Conservation (phyloP, 805 yeast species). For the Clavispora vitiphila region DNA sequence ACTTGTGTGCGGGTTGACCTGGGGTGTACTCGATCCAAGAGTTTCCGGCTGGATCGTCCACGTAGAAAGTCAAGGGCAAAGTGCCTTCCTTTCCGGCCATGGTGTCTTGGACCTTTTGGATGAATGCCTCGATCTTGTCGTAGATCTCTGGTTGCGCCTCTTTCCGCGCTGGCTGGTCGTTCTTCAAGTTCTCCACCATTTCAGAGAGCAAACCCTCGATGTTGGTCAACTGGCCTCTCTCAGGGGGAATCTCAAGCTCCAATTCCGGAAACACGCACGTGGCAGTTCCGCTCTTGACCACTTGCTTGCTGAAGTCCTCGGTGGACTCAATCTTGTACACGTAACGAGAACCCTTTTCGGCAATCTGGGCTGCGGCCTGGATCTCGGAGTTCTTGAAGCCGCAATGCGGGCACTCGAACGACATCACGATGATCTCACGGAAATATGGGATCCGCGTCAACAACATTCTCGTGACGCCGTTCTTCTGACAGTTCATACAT, state of each 20-base stretch:
- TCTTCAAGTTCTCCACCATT: slow-evolving; percentile 72
- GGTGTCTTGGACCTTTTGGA: slow-evolving; percentile 53
- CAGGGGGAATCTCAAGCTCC: slow-evolving; percentile 93
- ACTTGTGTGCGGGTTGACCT: slow-evolving; percentile 82
- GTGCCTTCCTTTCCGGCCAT: slow-evolving; percentile 63
- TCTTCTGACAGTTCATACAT: slow-evolving; percentile 91
- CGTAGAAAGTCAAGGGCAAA: slow-evolving; percentile 69
- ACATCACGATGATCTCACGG: slow-evolving; percentile 87
- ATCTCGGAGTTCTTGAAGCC: slow-evolving; percentile 85
- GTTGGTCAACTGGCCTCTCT: slow-evolving; percentile 87
- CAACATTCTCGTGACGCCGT: slow-evolving; percentile 78
- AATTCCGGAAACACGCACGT: slow-evolving; percentile 73
- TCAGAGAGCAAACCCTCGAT: slow-evolving; percentile 85
- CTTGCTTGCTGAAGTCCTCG: slow-evolving; percentile 82
- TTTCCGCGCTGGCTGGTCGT: slow-evolving; percentile 80
- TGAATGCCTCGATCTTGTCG: slow-evolving; percentile 68
- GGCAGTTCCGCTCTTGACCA: slow-evolving; percentile 86
- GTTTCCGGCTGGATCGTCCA: slow-evolving; percentile 96
- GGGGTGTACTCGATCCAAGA: slow-evolving; percentile 92
- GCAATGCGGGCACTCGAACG: slow-evolving; percentile 95
- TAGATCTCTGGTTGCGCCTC: slow-evolving; percentile 67
- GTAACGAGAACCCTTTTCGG: slow-evolving; percentile 80
- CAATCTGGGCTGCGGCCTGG: slow-evolving; percentile 92
- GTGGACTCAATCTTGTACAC: slow-evolving; percentile 60
- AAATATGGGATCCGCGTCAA: slow-evolving; percentile 89